Base-by-base conservation (phyloP, 2,329 filamentous ascomycete species). In the Scedosporium dehoogii region DNA sequence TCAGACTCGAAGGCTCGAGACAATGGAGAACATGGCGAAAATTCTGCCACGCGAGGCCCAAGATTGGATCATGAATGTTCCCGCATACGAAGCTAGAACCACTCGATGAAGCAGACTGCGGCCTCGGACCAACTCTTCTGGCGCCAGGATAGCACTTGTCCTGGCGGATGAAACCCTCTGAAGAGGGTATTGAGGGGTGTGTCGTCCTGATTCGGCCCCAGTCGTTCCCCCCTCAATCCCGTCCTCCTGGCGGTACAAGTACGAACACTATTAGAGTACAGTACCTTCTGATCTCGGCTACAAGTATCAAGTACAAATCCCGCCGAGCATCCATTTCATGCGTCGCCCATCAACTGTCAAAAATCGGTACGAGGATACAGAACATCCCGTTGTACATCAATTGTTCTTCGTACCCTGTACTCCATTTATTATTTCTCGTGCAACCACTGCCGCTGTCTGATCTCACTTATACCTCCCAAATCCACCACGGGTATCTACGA, bases 381-480 rank as follows among this genome's bases (percentile, higher is more conserved):
- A 38, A 4, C 33, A 38, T 12, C 10, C 29, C 29, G 29, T 33
- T 33, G 29, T 33, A 33, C 29, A 38, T 38, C 33, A 38, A 38
- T 48, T 21, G n/a, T 48, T 18, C 44, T 48, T 48, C n/a, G 44
- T 48, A 48, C 33, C 33, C 33, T 38, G 27, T 58, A 58, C 55
- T 58, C 27, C 16, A 41, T 38, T 38, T 38, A 12, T 38, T 21
- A 18, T 48, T 21, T n/a, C 44, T 48, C 16, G 44, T 48, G 44
- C 44, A 48, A 48, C 51, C 51, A 27, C 51, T 55, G 23, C 23
- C 21, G 51, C 51, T 27, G 18, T 23, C 23, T 23, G 10, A 59
- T 44, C 58, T 59, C 58, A 44, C 58, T 59, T 59, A 59, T 59
- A 59, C 38, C 38, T 27, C 58, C 56, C 25, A 38, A 58, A 33